Evolutionary conservation across 345 rosid species (phyloP).

Genomic region (Eucalyptus erythrocorys): DNA sequence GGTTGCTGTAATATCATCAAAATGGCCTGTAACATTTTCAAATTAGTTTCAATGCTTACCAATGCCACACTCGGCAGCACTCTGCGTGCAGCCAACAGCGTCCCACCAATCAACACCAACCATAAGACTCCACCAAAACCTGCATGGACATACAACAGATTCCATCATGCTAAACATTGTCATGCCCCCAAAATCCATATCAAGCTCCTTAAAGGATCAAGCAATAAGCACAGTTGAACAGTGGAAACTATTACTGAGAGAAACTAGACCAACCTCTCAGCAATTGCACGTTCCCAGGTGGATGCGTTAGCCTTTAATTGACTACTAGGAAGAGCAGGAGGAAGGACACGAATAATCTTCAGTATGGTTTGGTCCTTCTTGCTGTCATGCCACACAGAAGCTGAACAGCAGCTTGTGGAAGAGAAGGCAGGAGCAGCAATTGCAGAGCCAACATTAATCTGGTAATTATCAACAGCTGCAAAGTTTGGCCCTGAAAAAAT

Average conservation of each 20-base stretch:
- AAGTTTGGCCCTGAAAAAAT: conserved; percentile 96
- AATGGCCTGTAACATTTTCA: neutral
- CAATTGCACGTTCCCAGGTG: conserved; percentile 95
- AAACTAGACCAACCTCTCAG: conserved; percentile 65
- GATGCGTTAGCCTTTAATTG: conserved; percentile 71
- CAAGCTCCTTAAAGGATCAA: neutral
- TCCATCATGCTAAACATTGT: neutral
- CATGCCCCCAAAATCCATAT: neutral
- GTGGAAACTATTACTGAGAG: neutral
- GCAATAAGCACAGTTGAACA: neutral
- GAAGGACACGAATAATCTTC: conserved; percentile 93
- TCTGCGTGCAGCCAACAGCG: conserved; percentile 98
- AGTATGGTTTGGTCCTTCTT: conserved; percentile 74
- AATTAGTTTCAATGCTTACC: conserved; percentile 27
- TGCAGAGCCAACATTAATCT: conserved; percentile 91
- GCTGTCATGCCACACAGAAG: conserved; percentile 94
- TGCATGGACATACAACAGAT: conserved; percentile 12
- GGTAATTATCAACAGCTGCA: conserved; percentile 82
- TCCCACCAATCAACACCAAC: conserved; percentile 99
- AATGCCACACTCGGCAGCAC: conserved; percentile 98
- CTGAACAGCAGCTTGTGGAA: conserved; percentile 98
- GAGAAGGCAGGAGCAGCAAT: conserved; percentile 99
- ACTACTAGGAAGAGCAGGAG: conserved; percentile 79
- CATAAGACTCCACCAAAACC: conserved; percentile 99
- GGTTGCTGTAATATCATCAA: neutral